phyloP scores from a whole-genome alignment of 768 basidiomycete species.

The Mycena filopes region DNA sequence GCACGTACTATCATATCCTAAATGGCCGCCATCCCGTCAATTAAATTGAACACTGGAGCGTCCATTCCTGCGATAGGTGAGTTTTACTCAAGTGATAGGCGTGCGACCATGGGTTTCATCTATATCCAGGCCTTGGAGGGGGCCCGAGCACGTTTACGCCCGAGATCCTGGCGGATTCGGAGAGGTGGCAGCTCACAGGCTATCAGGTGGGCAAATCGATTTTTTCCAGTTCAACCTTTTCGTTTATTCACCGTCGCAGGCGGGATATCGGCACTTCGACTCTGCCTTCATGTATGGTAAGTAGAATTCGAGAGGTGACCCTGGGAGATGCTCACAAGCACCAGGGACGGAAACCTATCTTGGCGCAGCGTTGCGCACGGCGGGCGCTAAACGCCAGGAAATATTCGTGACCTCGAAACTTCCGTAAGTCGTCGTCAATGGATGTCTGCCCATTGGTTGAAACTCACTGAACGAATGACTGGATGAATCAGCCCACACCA shows the following conservation, averaged over 20 bases:
- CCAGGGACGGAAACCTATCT: conserved; percentile 53
- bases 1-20: no score
- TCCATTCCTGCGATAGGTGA: conserved; percentile 14
- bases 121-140: background rate
- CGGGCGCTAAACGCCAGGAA: conserved; percentile 59
- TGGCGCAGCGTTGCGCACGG: conserved; percentile 56
- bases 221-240: background rate
- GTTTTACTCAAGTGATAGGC: background rate
- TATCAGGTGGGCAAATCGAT: conserved; percentile 42
- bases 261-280: conserved; percentile 55
- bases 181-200: conserved; percentile 53
- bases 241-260: conserved; percentile 32
- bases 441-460: background rate
- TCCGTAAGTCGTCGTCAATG: conserved; percentile 41
- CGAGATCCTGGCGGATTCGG: conserved; percentile 46
- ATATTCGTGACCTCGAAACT: conserved; percentile 64
- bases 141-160: conserved; percentile 25
- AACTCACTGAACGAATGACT: background rate
- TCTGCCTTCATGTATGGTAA: conserved; percentile 49
- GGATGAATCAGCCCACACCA: conserved; percentile 47
- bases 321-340: background rate
- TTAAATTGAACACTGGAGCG: conserved; percentile 16
- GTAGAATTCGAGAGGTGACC: background rate
- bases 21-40: conserved; percentile 11
- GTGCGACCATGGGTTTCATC: background rate